These are phyloP conservation scores for Cubamyces sp. DNA, from an alignment of 768 basidiomycete species.

Conservation along the genomic window DNA sequence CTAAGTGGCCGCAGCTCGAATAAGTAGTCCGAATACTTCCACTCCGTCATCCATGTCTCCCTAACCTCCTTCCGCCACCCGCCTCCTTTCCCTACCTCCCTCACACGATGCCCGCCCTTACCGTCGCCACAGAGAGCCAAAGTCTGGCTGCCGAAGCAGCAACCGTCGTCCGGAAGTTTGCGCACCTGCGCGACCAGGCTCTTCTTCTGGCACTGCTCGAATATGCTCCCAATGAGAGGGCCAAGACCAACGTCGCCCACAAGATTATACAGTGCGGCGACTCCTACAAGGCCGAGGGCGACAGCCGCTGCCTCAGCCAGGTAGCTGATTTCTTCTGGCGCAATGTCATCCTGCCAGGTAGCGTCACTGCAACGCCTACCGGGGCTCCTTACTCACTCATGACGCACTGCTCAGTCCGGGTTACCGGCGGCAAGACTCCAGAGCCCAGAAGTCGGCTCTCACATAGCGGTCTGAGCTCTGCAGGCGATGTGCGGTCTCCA, in stretches of 20 bases:
- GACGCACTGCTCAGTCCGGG: constrained; percentile 10
- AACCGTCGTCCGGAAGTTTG: constrained; percentile 10
- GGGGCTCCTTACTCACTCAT: background rate
- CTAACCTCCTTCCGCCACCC: constrained; percentile 7
- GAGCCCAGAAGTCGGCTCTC: constrained; percentile 19
- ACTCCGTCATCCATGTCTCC: constrained; percentile 14
- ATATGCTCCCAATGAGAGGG: constrained; percentile 19
- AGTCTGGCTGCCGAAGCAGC: background rate
- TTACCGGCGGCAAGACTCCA: constrained; percentile 19
- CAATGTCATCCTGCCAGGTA: constrained; percentile 20
- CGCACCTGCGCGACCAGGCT: constrained; percentile 12
- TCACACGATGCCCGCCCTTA: constrained; percentile 10
- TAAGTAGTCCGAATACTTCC: background rate
- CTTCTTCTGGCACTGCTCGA: constrained; percentile 18
- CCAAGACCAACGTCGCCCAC: constrained; percentile 12
- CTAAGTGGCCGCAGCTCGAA: background rate
- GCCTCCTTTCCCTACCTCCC: background rate
- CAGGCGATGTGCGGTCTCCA: constrained; percentile 10
- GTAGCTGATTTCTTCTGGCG: constrained; percentile 24
- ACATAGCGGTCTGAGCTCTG: constrained; percentile 14
- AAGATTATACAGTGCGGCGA: constrained; percentile 18
- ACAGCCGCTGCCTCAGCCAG: constrained; percentile 11
- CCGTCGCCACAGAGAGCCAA: background rate
- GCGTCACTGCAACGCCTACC: background rate
- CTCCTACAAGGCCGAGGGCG: constrained; percentile 11